phyloP scores from a whole-genome alignment of 2,329 filamentous ascomycete species.

The Rhinocladiella mackenziei region DNA sequence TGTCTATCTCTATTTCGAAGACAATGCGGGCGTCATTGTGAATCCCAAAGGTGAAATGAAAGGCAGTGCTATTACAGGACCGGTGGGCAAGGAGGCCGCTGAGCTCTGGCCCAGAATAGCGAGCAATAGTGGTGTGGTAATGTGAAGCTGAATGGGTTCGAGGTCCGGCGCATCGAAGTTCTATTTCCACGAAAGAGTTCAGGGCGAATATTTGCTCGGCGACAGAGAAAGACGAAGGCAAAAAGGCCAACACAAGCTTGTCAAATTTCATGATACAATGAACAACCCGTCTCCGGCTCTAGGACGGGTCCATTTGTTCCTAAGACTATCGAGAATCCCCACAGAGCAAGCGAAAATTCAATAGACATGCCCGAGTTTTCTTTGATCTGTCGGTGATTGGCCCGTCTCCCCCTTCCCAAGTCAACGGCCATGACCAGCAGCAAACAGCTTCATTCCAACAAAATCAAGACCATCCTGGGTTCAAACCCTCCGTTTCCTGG shows the following conservation, averaged over 20 bases:
- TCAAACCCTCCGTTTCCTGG: too few species aligned
- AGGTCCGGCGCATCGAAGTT: neutral
- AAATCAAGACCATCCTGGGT: too few species aligned
- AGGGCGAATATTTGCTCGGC: slow-evolving; percentile 1
- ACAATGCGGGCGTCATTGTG: slow-evolving; percentile 99
- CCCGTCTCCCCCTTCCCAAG: too few species aligned
- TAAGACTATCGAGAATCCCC: neutral
- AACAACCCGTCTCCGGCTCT: neutral
- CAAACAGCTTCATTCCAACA: too few species aligned
- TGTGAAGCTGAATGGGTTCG: slow-evolving; percentile 72
- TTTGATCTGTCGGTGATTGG: too few species aligned
- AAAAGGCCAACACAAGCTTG: neutral
- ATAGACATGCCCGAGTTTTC: too few species aligned
- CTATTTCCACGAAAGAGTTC: slow-evolving; percentile 2
- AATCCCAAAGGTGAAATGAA: slow-evolving; percentile 99
- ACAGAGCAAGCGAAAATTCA: neutral
- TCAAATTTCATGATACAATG: slow-evolving; percentile 11
- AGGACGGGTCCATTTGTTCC: neutral
- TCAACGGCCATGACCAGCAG: too few species aligned
- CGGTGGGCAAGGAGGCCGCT: slow-evolving; percentile 98
- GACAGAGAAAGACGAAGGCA: slow-evolving; percentile 4
- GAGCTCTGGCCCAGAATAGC: slow-evolving; percentile 99
- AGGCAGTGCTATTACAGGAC: slow-evolving; percentile 98
- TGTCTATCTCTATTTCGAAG: slow-evolving; percentile 99
- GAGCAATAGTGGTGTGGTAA: slow-evolving; percentile 99